These are phyloP conservation scores for Aphanomyces euteiches DNA, from an alignment of 352 stramenopile genomes.

Conservation along the genomic window DNA sequence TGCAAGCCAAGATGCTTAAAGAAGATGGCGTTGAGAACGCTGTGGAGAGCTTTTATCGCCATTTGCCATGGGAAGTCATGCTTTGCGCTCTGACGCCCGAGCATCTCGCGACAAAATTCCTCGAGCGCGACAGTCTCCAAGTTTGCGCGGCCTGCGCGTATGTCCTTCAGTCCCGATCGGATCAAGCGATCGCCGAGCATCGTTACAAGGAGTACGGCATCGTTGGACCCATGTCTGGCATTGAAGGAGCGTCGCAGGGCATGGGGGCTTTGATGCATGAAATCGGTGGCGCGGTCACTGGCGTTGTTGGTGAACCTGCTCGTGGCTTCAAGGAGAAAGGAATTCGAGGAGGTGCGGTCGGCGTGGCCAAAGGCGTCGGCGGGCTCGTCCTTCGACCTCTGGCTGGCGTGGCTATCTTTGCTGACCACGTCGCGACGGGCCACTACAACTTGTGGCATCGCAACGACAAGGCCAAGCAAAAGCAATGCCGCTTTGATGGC, in stretches of 20 bases:
- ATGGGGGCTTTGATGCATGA: slow-evolving; percentile 60
- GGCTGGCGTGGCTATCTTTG: slow-evolving; percentile 55
- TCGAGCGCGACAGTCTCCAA: slow-evolving; percentile 47
- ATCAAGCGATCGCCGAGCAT: slow-evolving; percentile 67
- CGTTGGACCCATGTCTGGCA: slow-evolving; percentile 49
- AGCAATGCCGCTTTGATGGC: slow-evolving; percentile 43
- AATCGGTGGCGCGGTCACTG: slow-evolving; percentile 55
- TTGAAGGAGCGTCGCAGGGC: slow-evolving; percentile 51
- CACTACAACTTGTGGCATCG: slow-evolving; percentile 53
- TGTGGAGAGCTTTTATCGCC: slow-evolving; percentile 80
- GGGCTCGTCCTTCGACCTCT: slow-evolving; percentile 54
- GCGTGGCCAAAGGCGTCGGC: slow-evolving; percentile 54
- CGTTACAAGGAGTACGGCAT: slow-evolving; percentile 57
- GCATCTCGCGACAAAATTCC: slow-evolving; percentile 53
- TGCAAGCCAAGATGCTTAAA: slow-evolving; percentile 58
- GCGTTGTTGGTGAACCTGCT: slow-evolving; percentile 56
- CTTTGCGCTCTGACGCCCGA: slow-evolving; percentile 59
- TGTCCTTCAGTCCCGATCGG: slow-evolving; percentile 43
- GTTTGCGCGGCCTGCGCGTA: slow-evolving; percentile 57
- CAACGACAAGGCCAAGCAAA: slow-evolving; percentile 46
- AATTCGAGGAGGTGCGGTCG: slow-evolving; percentile 57
- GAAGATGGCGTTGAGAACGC: slow-evolving; percentile 86
- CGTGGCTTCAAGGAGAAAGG: slow-evolving; percentile 60
- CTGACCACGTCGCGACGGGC: slow-evolving; percentile 60
- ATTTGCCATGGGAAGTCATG: slow-evolving; percentile 86